Evolutionary conservation across 768 basidiomycete genomes (phyloP), one percentile per base, ranked within the genome.

Genomic region (Boletus patriciae): DNA sequence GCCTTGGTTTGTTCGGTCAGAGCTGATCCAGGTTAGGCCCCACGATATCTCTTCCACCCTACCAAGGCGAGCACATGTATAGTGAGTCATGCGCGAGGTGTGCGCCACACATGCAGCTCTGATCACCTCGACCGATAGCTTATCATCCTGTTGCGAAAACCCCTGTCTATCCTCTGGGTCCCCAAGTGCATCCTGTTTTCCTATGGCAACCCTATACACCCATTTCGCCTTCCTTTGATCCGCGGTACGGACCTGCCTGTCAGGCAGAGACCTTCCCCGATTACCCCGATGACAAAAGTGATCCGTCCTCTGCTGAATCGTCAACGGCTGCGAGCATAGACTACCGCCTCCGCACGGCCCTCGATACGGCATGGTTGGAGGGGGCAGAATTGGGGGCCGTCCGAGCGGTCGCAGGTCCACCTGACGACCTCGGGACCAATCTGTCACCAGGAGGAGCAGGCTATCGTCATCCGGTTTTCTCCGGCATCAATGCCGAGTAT

Each of bases 161-260:
- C 41, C 58, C 66, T 33, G 56, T 62, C 50, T 64, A 65, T 48
- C 62, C 62, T 31, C 37, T 45, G 13, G 58, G 44, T 38, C 44
- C 66, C 34, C 64, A 58, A 47, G 31, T 37, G 0, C 61, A 60
- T 37, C 62, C 65, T 41, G 46, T 61, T 52, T 60, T 66, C 57
- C 44, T 63, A 55, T 62, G 54, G 64, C 69, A 59, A 65, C 65
- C 67, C 74, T 77, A 77, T 59, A 70, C 58, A 52, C 52, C 64
- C 10, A 38, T 56, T 3, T 59, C 57, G 3, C 44, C 58, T 21
- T 57, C 64, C 8, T 54, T 64, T 54, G 61, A 63, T 61, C 56
- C 61, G 16, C 46, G 33, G 19, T 66, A 59, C 37, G 60, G 55
- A 29, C 37, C 37, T 48, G 54, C 41, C 27, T 44, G 43, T 46